Base-by-base conservation (phyloP, 2,329 filamentous ascomycete species). In the Colletotrichum orbiculare region DNA sequence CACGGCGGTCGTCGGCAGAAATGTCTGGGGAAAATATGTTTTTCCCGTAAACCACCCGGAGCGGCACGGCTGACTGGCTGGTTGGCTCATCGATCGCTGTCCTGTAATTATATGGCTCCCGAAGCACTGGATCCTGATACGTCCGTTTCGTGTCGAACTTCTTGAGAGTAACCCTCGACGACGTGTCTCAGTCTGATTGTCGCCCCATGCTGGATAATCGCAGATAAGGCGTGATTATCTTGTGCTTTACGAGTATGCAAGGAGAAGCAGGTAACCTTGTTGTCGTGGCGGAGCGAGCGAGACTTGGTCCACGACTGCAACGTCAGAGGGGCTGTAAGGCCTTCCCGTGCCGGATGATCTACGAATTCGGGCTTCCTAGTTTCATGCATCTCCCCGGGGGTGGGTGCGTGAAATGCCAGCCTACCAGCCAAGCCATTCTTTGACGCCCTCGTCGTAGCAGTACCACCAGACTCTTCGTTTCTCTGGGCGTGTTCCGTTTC, bases 271-370 rank as follows among this genome's bases (percentile, higher is more conserved):
- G 33, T 34, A 17, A n/a, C 34, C 17, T 8, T n/a, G 4, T 43
- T 15, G 42, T 13, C 15, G 42, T 6, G 12, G 12, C 8, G 13
- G 41, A 17, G 15, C 15, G 43, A 17, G 43, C 15, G 43, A 17
- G 43, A 15, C 4, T n/a, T 6, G 25, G 34, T 13, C 41, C 37
- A 39, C 43, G 43, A n/a, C 49, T 60, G 25, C 25, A 25, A 25
- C 25, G 25, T 25, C 25, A 25, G 25, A 25, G 25, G 25, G 25
- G 25, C 25, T 60, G 57, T 35, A 48, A 52, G 60, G 45, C 49
- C 25, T 65, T 45, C 50, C 62, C 50, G 62, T 34, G 39, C 50
- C 41, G 62, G 58, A 65, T 65, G 58, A 65, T 65, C 41, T 56
- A 47, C 58, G 50, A 45, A 41, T 52, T 56, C 62, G 58, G 50